Evolutionary conservation across 768 basidiomycete species (phyloP), one percentile per base, ranked within the genome.

Genomic region (Leccinum aurantiacum): DNA sequence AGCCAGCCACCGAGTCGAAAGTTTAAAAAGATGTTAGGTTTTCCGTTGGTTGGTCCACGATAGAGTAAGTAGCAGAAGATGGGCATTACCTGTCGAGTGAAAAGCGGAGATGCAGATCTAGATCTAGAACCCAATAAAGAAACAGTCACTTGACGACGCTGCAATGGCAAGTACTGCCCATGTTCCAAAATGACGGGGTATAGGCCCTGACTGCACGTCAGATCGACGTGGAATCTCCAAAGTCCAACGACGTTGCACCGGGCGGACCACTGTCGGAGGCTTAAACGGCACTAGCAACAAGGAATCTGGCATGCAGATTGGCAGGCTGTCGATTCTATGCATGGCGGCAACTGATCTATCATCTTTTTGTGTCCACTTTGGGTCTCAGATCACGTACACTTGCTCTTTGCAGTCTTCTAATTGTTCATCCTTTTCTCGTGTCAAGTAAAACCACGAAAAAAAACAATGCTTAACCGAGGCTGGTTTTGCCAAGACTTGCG

Each of bases 1-100:
- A 58, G 41, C 33, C 50, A 6, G 25, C 57, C 35, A 35, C 11
- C 17, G 57, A 58, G 54, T 57, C 66, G 25, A 61, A 60, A 60
- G 64, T 38, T 37, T 63, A 31, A 25, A 27, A 8, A 19, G 10
- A 17, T 13, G 25, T 46, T 51, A 60, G 62, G 61, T 49, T 52
- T 56, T 31, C 14, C 35, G 35, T 35, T 17, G 17, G 38, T 38
- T 56, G 29, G 57, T 48, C 47, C 51, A 57, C 48, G 33, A 15
- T 38, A 38, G 31, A 56, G 29, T 31, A 58, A 57, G 29, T 31
- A 58, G 38, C 57, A 24, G 22, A 35, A 37, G 10, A 47, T 41
- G 38, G 15, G 3, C 13, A n/a, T 47, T 0, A 22, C 22, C 14
- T 22, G 13, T 49, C 37, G 24, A 22, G 25, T 24, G n/a, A 35